Percentiles rank a stretch among this genome's conserved stretches.
These are phyloP conservation scores for Heliosperma pusillum DNA, from an alignment of 148 eudicot genomes.

Conservation along the genomic window DNA sequence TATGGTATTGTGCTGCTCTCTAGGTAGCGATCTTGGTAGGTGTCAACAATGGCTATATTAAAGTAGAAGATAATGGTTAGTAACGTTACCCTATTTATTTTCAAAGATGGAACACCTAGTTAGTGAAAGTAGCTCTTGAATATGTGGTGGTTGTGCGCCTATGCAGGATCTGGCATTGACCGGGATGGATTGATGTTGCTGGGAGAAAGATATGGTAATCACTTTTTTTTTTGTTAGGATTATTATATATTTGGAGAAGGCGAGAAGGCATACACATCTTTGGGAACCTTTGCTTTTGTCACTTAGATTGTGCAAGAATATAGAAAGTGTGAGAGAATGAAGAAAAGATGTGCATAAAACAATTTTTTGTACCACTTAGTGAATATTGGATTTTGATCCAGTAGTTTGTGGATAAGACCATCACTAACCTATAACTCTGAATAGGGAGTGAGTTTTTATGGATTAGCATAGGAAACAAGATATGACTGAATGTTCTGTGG, in stretches of 20 bases:
- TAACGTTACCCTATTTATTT: conserved; percentile 12
- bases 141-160: conserved; percentile 28
- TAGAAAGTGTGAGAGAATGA: neutral
- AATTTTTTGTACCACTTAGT: neutral
- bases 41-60: conserved; percentile 61
- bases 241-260: neutral
- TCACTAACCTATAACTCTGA: neutral
- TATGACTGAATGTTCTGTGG: too few relatives aligned
- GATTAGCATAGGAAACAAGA: neutral
- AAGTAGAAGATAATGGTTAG: conserved; percentile 90
- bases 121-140: conserved; percentile 2
- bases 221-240: conserved; percentile 1
- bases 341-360: neutral
- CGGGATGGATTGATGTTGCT: conserved; percentile 80
- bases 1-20: conserved; percentile 6
- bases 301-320: neutral
- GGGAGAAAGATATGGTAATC: conserved; percentile 87
- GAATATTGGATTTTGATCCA: neutral
- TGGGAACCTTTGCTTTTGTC: conserved; percentile 8
- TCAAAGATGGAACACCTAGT: conserved; percentile 9
- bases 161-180: conserved; percentile 80
- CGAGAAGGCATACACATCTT: neutral
- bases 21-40: conserved; percentile 73
- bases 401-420: neutral
- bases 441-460: neutral